phyloP scores from a whole-genome alignment of 495 filamentous ascomycete species.

The Hypoxylon perforatum region DNA sequence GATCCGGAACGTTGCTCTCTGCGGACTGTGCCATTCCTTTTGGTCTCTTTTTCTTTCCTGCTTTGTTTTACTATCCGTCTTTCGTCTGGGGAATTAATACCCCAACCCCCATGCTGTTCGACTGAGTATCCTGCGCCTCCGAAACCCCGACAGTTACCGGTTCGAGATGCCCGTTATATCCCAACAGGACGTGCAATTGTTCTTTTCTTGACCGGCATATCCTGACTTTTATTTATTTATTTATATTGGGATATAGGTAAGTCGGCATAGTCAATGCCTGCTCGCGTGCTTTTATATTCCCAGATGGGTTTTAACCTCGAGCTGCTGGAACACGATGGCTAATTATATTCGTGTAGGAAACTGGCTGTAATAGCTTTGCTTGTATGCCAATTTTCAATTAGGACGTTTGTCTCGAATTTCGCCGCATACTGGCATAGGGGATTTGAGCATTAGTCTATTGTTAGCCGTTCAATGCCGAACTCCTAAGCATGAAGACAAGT shows the following conservation, averaged over 20 bases:
- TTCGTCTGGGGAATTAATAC: constrained; percentile 29
- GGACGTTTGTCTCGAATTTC: constrained; percentile 9
- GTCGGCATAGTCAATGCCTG: constrained; percentile 1
- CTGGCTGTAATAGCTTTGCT: neutral
- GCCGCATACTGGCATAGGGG: constrained; percentile 14
- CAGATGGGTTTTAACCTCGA: constrained; percentile 1
- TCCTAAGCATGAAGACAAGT: constrained; percentile 6
- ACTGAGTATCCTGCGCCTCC: constrained; percentile 26
- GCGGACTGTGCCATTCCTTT: constrained; percentile 22
- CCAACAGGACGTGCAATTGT: constrained; percentile 12
- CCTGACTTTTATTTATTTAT: constrained; percentile 23
- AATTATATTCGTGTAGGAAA: constrained; percentile 24
- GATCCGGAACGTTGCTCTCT: constrained; percentile 27
- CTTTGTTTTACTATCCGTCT: constrained; percentile 19
- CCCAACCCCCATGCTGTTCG: constrained; percentile 32
- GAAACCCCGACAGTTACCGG: constrained; percentile 21
- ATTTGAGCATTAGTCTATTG: constrained; percentile 13
- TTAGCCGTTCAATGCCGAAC: constrained; percentile 8
- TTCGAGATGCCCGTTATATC: constrained; percentile 34
- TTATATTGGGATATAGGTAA: constrained; percentile 16
- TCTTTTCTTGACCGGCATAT: constrained; percentile 20
- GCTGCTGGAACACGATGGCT: constrained; percentile 9
- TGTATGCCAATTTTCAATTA: constrained; percentile 1
- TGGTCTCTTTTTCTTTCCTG: constrained; percentile 22
- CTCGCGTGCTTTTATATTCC: neutral